phyloP scores from a whole-genome alignment of 73 alveolate species.

The Breviolum minutum region DNA sequence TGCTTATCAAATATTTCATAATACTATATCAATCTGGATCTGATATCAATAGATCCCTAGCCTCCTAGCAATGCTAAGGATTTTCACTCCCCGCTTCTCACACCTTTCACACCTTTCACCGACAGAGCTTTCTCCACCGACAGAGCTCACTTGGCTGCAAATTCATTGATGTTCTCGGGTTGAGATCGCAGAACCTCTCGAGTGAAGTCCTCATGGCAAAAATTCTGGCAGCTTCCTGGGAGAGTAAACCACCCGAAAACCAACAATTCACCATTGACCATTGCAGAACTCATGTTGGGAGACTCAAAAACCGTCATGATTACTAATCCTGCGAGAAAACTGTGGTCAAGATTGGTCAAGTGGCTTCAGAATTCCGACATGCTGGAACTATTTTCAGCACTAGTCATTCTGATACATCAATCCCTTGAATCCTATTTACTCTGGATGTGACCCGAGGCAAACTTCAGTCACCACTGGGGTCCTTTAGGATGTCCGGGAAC shows the following conservation, averaged over 20 bases:
- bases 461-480: no score
- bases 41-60: background rate
- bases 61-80: background rate
- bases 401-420: no score
- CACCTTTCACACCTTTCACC: no score
- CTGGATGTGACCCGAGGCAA: background rate
- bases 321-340: background rate
- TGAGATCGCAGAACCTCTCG: conserved; percentile 87
- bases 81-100: background rate
- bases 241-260: background rate
- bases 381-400: no score
- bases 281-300: no score
- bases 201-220: conserved; percentile 55
- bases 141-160: conserved; percentile 76
- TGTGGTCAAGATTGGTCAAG: no score
- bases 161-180: conserved; percentile 79
- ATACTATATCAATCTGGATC: no score
- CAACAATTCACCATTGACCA: no score
- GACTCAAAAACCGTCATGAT: background rate
- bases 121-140: background rate
- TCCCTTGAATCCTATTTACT: background rate
- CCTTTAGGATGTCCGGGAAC: conserved; percentile 93
- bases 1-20: no score
- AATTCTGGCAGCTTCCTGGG: background rate
- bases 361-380: no score